phyloP scores from a whole-genome alignment of 2,329 filamentous ascomycete genomes.

The Cytospora leucostoma region DNA sequence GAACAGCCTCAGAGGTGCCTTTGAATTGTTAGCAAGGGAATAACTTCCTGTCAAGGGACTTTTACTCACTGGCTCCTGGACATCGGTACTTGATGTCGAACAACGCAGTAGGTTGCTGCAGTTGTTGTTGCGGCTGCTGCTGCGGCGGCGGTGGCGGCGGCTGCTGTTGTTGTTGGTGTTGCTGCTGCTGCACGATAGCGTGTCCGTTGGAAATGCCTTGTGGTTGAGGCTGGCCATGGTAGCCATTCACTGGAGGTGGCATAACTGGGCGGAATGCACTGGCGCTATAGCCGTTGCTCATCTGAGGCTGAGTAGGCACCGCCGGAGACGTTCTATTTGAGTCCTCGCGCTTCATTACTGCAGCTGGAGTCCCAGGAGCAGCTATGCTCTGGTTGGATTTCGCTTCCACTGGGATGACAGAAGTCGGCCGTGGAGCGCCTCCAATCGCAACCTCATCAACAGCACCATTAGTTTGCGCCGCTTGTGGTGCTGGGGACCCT shows the following conservation, averaged over 20 bases:
- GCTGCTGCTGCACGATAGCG: constrained; percentile 4
- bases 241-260: constrained; percentile 15
- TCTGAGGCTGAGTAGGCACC: constrained; percentile 30
- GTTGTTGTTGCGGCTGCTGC: background rate
- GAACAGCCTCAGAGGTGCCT: constrained; percentile 63
- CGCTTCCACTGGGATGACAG: constrained; percentile 23
- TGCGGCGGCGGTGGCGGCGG: background rate
- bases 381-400: constrained; percentile 38
- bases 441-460: constrained; percentile 39
- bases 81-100: constrained; percentile 27
- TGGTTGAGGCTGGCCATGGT: constrained; percentile 18
- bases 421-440: constrained; percentile 27
- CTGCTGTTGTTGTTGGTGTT: background rate
- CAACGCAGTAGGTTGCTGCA: constrained; percentile 1
- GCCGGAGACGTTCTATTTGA: constrained; percentile 38
- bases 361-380: constrained; percentile 50
- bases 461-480: constrained; percentile 36
- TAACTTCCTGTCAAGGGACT: background rate
- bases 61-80: constrained; percentile 21
- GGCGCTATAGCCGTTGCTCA: constrained; percentile 34
- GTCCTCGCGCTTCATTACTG: constrained; percentile 41
- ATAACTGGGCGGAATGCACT: constrained; percentile 28
- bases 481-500: constrained; percentile 51
- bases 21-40: constrained; percentile 31
- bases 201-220: constrained; percentile 23